A percentile compares a stretch with the other conserved stretches of the same genome.
phyloP scores from a whole-genome alignment of 2,329 filamentous ascomycete species.

The Calonectria crousiana region DNA sequence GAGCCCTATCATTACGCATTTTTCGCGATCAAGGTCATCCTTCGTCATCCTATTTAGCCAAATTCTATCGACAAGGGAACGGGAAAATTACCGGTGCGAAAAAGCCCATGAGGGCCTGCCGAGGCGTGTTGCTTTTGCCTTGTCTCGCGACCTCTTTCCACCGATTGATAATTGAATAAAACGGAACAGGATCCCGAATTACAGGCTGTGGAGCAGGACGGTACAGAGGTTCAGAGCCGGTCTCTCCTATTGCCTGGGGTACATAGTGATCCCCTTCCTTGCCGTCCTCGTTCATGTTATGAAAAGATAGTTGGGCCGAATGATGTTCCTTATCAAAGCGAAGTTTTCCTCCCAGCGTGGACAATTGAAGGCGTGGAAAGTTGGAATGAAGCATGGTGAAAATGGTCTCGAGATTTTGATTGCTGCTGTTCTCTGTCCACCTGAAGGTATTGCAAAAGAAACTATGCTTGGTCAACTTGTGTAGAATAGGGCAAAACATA shows the following conservation, averaged over 20 bases:
- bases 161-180: not conserved
- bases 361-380: not conserved
- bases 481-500: not conserved
- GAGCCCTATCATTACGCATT: not conserved
- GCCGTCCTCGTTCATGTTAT: not conserved
- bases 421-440: not conserved
- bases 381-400: not conserved
- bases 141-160: no score
- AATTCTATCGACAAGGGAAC: not conserved
- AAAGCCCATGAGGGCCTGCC: not conserved
- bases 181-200: not conserved
- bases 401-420: not conserved
- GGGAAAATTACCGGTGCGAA: not conserved
- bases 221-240: not conserved
- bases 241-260: not conserved
- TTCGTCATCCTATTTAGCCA: not conserved
- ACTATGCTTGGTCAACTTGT: not conserved
- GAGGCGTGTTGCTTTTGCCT: accelerated
- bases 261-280: not conserved
- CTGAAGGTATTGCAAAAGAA: not conserved
- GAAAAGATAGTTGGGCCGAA: not conserved
- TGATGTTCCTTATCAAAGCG: not conserved
- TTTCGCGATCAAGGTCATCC: not conserved
- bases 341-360: not conserved
- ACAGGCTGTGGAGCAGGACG: not conserved